These are phyloP conservation scores for Chernovozyma aurita DNA, from an alignment of 1,139 yeast species.

Conservation along the genomic window DNA sequence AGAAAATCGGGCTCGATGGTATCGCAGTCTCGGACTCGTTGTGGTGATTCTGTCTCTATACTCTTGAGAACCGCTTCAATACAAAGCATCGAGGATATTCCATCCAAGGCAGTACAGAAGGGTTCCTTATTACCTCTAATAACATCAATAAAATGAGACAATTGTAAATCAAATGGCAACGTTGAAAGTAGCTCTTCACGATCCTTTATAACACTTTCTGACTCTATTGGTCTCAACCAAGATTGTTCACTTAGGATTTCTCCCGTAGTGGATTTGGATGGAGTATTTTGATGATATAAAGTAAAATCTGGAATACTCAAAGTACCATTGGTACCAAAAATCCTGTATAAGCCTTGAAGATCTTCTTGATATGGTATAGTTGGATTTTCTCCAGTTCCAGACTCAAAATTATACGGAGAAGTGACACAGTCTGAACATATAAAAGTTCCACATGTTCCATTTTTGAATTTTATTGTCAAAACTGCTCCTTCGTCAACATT, in stretches of 20 bases:
- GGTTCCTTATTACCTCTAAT: constrained; percentile 26
- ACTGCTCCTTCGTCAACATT: constrained; percentile 42
- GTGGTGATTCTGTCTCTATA: constrained; percentile 33
- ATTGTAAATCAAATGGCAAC: constrained; percentile 37
- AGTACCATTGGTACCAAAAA: constrained; percentile 36
- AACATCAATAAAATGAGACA: constrained; percentile 35
- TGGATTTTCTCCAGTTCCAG: constrained; percentile 41
- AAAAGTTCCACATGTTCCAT: constrained; percentile 36
- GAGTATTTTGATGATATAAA: constrained; percentile 26
- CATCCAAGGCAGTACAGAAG: constrained; percentile 35
- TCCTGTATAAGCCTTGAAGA: constrained; percentile 31
- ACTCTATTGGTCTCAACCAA: constrained; percentile 6
- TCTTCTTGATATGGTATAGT: constrained; percentile 26
- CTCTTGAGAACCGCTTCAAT: constrained; percentile 35
- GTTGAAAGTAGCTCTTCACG: constrained; percentile 10
- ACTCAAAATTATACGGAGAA: constrained; percentile 37
- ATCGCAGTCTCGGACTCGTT: constrained; percentile 22
- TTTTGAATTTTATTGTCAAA: constrained; percentile 26
- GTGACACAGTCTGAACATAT: constrained; percentile 37
- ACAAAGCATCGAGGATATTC: constrained; percentile 28
- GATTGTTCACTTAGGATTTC: not conserved
- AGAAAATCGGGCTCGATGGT: constrained; percentile 21
- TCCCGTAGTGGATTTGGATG: not conserved
- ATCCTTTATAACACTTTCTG: constrained; percentile 12
- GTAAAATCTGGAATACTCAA: constrained; percentile 35